A percentile compares a stretch with the other conserved stretches of the same genome.
phyloP scores from a whole-genome alignment of 2,329 filamentous ascomycete genomes.

The Orbilia quercus region DNA sequence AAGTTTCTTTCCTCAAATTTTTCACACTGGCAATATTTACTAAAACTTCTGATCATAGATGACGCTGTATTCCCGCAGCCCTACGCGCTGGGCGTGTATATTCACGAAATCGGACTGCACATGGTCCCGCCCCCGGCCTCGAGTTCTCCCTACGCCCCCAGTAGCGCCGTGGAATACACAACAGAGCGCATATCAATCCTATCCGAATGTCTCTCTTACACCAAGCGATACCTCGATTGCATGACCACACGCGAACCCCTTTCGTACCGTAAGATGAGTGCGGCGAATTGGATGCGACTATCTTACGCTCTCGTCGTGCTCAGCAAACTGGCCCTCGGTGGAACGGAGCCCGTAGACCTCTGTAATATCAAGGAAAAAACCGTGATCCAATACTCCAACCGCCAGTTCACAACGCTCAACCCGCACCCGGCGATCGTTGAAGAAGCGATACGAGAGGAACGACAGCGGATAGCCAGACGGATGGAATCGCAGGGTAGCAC shows the following conservation, averaged over 20 bases:
- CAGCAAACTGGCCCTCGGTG: conserved; percentile 42
- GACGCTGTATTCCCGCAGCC: conserved; percentile 31
- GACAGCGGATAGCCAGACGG: conserved; percentile 7
- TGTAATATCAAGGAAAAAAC: conserved; percentile 52
- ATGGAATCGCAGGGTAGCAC: background rate
- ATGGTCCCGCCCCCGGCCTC: conserved; percentile 48
- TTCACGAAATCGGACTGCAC: conserved; percentile 51
- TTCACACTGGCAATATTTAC: conserved; percentile 45
- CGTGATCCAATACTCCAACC: conserved; percentile 40
- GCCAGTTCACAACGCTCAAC: conserved; percentile 36
- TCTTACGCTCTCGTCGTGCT: conserved; percentile 48
- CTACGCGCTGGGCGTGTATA: conserved; percentile 60
- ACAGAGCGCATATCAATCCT: conserved; percentile 50
- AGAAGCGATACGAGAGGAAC: conserved; percentile 9
- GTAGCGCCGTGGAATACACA: conserved; percentile 36
- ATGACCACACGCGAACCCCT: conserved; percentile 25
- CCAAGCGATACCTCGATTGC: conserved; percentile 43
- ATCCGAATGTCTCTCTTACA: conserved; percentile 38
- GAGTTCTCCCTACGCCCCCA: conserved; percentile 27
- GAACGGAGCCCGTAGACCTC: conserved; percentile 50
- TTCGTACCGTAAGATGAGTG: conserved; percentile 24
- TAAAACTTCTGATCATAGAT: conserved; percentile 55
- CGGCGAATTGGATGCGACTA: conserved; percentile 44
- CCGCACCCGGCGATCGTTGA: conserved; percentile 38
- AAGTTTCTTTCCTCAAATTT: conserved; percentile 11